Evolutionary conservation across 2,329 filamentous ascomycete species (phyloP).

Genomic region (Pezicula rhizophila): DNA sequence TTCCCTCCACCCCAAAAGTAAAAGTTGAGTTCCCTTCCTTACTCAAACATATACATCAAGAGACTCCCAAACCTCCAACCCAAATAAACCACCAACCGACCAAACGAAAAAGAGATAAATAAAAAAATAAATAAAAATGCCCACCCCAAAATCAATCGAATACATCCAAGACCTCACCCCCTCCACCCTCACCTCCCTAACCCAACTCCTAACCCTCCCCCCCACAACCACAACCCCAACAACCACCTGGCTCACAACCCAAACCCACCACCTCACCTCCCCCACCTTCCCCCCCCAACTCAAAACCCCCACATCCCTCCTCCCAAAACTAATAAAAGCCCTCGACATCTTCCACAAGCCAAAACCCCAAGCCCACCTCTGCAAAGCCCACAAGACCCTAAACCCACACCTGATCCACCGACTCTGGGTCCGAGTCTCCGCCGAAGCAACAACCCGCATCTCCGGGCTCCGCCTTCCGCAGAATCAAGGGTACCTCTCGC

Average conservation of each 20-base stretch:
- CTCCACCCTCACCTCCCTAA: neutral
- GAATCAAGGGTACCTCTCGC: conserved; percentile 10
- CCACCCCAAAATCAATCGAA: neutral
- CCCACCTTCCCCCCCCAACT: conserved; percentile 12
- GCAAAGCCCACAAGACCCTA: conserved; percentile 33
- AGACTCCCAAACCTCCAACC: no score
- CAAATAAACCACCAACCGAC: neutral
- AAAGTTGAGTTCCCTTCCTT: no score
- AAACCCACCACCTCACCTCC: neutral
- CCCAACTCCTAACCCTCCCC: conserved; percentile 8
- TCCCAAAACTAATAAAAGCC: conserved; percentile 8
- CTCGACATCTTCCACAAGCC: conserved; percentile 1
- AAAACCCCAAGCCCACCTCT: conserved; percentile 31
- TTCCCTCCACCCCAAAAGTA: no score
- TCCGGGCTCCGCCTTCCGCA: conserved; percentile 14
- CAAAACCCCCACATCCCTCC: conserved; percentile 2
- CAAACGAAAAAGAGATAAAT: neutral
- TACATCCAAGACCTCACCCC: conserved; percentile 1
- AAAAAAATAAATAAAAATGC: conserved; percentile 5
- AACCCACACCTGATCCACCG: conserved; percentile 38
- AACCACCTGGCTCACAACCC: neutral
- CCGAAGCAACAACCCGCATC: conserved; percentile 34
- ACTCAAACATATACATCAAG: no score
- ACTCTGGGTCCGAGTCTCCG: conserved; percentile 35
- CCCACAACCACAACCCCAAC: neutral